Evolutionary conservation across 2,329 filamentous ascomycete genomes (phyloP), one percentile per base, ranked within the genome.

Genomic region (Neonectria sp.): DNA sequence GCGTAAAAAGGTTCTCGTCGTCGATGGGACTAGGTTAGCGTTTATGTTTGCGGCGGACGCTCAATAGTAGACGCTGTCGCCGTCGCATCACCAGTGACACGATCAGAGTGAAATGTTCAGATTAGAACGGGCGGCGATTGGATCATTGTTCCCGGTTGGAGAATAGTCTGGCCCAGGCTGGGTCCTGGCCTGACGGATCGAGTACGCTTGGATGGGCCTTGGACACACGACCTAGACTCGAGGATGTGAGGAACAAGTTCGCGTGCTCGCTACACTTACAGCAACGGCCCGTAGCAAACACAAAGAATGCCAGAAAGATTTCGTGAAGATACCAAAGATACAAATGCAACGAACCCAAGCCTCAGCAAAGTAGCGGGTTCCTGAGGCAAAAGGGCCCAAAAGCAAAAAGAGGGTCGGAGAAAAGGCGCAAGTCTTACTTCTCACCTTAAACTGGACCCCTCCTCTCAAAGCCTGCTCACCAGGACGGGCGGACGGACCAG

Each of bases 121-220:
- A 59, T 12, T 7, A 15, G 24, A 35, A 40, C n/a, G 31, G 25
- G 17, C n/a, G 57, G 46, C 46, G 37, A n/a, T 48, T 12, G 29
- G 43, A 37, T 59, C 4, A 27, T 45, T 15, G 33, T 15, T 45
- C 40, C 31, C 15, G 29, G 56, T 15, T 33, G 45, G 35, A 35
- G 60, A 17, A 56, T 63, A 40, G 52, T 33, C 35, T 37, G 40
- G 63, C 43, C 52, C 40, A 6, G 37, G 29, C 55, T 63, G 53
- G 60, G 60, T 60, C 49, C 51, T 60, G 35, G 51, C 37, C 52
- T 63, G 59, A 59, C 37, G 52, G 52, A 40, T 27, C 6, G 37
- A 53, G 24, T 57, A 56, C 52, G 31, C 24, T 25, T 52, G 24
- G 33, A 33, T 15, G 53, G 25, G 27, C n/a, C 13, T 27, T 37